Percentiles rank a stretch among this genome's conserved stretches.
phyloP scores from a whole-genome alignment of 2,329 filamentous ascomycete genomes.

The Coniochaeta ligniaria region DNA sequence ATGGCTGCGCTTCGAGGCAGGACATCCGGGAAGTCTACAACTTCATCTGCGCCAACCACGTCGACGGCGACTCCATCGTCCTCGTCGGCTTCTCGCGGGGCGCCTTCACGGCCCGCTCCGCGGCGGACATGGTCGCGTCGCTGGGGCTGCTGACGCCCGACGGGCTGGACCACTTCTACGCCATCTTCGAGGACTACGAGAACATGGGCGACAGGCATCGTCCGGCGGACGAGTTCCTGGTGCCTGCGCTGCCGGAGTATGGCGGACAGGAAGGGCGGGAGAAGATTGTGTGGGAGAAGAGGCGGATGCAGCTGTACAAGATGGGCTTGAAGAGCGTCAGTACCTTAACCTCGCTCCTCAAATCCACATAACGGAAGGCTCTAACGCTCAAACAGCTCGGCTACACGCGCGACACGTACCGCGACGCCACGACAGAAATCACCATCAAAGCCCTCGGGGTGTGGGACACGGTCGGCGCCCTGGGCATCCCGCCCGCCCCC shows the following conservation, averaged over 20 bases:
- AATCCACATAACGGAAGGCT: too few relatives aligned
- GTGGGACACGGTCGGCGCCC: constrained; percentile 41
- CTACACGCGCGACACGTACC: constrained; percentile 28
- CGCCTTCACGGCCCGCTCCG: constrained; percentile 30
- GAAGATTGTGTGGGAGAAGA: constrained; percentile 23
- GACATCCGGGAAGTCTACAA: constrained; percentile 28
- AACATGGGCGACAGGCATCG: constrained; percentile 19
- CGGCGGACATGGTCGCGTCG: constrained; percentile 27
- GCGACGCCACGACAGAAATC: constrained; percentile 24
- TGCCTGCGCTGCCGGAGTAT: constrained; percentile 15
- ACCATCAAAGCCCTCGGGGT: constrained; percentile 38
- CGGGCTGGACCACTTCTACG: constrained; percentile 33
- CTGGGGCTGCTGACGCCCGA: constrained; percentile 33
- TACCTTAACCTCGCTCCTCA: not conserved
- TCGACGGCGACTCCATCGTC: constrained; percentile 26
- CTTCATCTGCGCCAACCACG: constrained; percentile 29
- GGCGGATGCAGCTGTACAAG: constrained; percentile 26
- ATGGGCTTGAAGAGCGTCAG: constrained; percentile 25
- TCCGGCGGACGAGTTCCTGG: constrained; percentile 13
- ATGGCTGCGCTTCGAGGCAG: constrained; percentile 6
- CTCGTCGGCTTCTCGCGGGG: constrained; percentile 31
- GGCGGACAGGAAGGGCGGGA: constrained; percentile 16
- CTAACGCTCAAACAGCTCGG: constrained; percentile 12
- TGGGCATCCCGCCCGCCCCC: constrained; percentile 34
- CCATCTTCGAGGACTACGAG: constrained; percentile 31